Evolutionary conservation across 306 rosid genomes (phyloP).

Genomic region (Crotalaria pallida): DNA sequence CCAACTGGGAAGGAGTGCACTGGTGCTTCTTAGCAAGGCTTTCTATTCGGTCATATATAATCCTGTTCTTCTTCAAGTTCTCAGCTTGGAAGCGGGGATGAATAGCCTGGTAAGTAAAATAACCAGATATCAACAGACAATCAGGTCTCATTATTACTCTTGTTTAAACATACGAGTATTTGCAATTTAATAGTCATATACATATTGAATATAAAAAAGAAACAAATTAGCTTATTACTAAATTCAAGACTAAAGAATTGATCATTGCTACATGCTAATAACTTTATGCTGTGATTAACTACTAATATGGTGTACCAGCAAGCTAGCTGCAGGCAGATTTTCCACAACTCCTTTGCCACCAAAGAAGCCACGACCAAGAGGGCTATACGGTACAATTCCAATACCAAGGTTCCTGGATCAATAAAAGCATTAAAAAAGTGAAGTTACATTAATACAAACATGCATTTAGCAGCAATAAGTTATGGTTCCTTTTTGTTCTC

Average conservation of each 20-base stretch:
- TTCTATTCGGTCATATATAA: conserved; percentile 37
- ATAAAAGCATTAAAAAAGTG: neutral
- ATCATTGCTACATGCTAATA: neutral
- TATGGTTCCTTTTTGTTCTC: too few species aligned
- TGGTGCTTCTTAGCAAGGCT: conserved; percentile 38
- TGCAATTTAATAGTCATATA: neutral
- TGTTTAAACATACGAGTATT: neutral
- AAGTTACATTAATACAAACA: neutral
- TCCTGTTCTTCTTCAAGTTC: conserved; percentile 33
- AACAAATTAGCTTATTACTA: neutral
- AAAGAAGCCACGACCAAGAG: conserved; percentile 78
- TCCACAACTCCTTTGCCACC: conserved; percentile 68
- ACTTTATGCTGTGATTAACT: neutral
- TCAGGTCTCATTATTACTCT: too few species aligned
- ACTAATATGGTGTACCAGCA: conserved; percentile 32
- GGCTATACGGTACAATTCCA: conserved; percentile 76
- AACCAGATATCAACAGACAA: neutral
- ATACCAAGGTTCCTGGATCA: conserved; percentile 53
- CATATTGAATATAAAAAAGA: neutral
- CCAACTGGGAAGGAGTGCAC: conserved; percentile 46
- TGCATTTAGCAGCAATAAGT: neutral
- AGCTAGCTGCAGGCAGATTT: conserved; percentile 31
- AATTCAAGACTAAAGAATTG: neutral
- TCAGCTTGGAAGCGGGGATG: conserved; percentile 50
- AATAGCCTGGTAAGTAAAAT: conserved; percentile 18